Evolutionary conservation across 352 stramenopile genomes (phyloP).

Genomic region (Hyaloperonospora brassicae): DNA sequence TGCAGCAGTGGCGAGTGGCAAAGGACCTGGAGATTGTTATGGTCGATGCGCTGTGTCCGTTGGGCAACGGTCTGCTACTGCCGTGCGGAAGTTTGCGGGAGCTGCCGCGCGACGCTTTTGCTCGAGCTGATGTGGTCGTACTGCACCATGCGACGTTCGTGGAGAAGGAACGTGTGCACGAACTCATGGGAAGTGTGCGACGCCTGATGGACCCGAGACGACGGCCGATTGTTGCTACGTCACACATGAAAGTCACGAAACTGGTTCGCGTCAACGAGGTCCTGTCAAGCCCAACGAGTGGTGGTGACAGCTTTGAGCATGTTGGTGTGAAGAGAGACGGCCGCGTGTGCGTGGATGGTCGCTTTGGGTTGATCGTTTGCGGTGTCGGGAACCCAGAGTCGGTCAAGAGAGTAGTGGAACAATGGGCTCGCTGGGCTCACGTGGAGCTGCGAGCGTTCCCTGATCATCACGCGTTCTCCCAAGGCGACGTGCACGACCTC

Average conservation of each 20-base stretch:
- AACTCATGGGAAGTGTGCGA: conserved; percentile 16
- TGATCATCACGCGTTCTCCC: conserved; percentile 50
- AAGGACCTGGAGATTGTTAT: conserved; percentile 69
- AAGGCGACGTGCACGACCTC: conserved; percentile 30
- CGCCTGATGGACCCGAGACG: conserved; percentile 4
- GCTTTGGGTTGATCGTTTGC: conserved; percentile 38
- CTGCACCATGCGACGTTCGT: conserved; percentile 55
- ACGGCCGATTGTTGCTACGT: conserved; percentile 37
- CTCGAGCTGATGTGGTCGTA: conserved; percentile 43
- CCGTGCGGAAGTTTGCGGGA: conserved; percentile 53
- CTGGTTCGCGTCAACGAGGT: conserved; percentile 15
- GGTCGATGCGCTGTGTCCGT: conserved; percentile 56
- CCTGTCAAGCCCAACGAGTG: not conserved
- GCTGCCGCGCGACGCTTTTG: conserved; percentile 32
- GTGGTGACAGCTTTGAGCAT: not conserved
- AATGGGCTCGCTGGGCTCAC: conserved; percentile 20
- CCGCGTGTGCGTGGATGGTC: conserved; percentile 7
- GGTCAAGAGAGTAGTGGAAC: conserved; percentile 35
- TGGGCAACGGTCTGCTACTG: conserved; percentile 54
- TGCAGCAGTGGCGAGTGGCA: conserved; percentile 58
- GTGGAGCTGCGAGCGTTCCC: conserved; percentile 46
- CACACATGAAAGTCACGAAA: conserved; percentile 35
- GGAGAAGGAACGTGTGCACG: conserved; percentile 1
- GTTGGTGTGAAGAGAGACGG: not conserved
- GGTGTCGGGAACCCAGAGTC: conserved; percentile 64